These are phyloP conservation scores for Royoungia palumana DNA, from an alignment of 768 basidiomycete species.

Conservation along the genomic window DNA sequence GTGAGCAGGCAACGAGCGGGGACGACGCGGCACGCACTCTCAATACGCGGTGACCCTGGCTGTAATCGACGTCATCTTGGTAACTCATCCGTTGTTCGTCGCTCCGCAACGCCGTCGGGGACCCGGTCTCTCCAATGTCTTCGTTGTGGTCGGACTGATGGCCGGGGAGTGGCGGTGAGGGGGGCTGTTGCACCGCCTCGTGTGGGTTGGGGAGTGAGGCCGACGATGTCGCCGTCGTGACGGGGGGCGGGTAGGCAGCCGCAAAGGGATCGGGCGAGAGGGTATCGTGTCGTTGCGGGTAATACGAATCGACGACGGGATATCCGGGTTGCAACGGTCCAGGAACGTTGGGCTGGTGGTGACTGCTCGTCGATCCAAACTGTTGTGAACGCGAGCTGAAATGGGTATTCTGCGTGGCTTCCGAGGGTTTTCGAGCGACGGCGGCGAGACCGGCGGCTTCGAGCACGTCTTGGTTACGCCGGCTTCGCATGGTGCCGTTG, in stretches of 20 bases:
- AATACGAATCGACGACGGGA: conserved; percentile 20
- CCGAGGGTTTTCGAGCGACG: conserved; percentile 25
- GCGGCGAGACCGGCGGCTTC: conserved; percentile 27
- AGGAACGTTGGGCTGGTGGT: conserved; percentile 5
- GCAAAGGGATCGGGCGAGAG: conserved; percentile 29
- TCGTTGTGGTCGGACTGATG: conserved; percentile 15
- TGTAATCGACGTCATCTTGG: conserved; percentile 29
- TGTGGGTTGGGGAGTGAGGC: conserved; percentile 23
- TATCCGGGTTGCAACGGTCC: conserved; percentile 24
- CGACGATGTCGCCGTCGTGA: background rate
- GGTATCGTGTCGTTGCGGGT: conserved; percentile 23
- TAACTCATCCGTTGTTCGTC: conserved; percentile 30
- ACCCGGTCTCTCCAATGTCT: conserved; percentile 1
- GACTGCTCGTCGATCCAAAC: conserved; percentile 18
- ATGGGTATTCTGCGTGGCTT: conserved; percentile 27
- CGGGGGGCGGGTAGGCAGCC: conserved; percentile 25
- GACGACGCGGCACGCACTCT: conserved; percentile 21
- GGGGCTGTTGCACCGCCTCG: background rate
- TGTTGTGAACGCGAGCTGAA: conserved; percentile 20
- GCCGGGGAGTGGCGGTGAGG: conserved; percentile 12
- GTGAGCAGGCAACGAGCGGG: background rate
- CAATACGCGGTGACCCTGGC: conserved; percentile 25
- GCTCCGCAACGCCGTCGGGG: conserved; percentile 3
- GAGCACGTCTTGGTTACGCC: conserved; percentile 26
- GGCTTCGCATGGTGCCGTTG: conserved; percentile 16